Conservation (phyloP, 2,329 filamentous ascomycete species). For the Lomentospora prolificans region DNA sequence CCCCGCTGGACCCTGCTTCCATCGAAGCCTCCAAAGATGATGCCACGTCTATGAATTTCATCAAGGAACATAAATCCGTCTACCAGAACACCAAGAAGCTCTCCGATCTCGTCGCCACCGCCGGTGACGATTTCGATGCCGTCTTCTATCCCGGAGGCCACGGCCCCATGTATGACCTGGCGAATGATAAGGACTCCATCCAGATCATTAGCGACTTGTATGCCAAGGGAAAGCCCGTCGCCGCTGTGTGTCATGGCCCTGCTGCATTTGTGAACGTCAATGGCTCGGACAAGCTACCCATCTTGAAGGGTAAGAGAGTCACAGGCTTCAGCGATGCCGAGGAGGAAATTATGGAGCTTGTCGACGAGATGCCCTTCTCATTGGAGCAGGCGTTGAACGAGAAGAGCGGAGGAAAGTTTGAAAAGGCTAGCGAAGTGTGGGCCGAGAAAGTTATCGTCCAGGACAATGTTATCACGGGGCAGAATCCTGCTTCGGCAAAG, state of each 20-base stretch:
- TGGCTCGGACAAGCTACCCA: constrained; percentile 35
- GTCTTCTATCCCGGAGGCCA: constrained; percentile 49
- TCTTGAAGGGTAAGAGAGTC: constrained; percentile 46
- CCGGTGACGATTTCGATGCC: constrained; percentile 50
- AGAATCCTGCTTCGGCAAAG: constrained; percentile 45
- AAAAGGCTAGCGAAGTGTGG: constrained; percentile 43
- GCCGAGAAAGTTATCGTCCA: constrained; percentile 38
- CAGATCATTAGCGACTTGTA: constrained; percentile 54
- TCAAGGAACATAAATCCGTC: constrained; percentile 42
- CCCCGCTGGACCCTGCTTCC: constrained; percentile 51
- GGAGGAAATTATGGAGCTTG: constrained; percentile 35
- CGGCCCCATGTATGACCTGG: constrained; percentile 60
- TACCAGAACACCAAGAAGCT: constrained; percentile 57
- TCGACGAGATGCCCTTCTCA: constrained; percentile 46
- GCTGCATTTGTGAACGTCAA: constrained; percentile 51
- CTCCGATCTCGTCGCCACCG: constrained; percentile 42
- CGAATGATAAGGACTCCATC: constrained; percentile 44
- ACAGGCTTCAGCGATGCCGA: constrained; percentile 56
- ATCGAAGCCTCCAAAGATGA: constrained; percentile 46
- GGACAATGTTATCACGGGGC: constrained; percentile 44
- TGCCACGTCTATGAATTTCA: constrained; percentile 40
- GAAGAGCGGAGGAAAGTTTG: constrained; percentile 42
- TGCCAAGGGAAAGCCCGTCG: constrained; percentile 49
- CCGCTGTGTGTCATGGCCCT: constrained; percentile 61
- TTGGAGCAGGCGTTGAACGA: constrained; percentile 45